Evolutionary conservation across 495 filamentous ascomycete species (phyloP), one percentile per base, ranked within the genome.

Genomic region (Articulospora tetracladia): DNA sequence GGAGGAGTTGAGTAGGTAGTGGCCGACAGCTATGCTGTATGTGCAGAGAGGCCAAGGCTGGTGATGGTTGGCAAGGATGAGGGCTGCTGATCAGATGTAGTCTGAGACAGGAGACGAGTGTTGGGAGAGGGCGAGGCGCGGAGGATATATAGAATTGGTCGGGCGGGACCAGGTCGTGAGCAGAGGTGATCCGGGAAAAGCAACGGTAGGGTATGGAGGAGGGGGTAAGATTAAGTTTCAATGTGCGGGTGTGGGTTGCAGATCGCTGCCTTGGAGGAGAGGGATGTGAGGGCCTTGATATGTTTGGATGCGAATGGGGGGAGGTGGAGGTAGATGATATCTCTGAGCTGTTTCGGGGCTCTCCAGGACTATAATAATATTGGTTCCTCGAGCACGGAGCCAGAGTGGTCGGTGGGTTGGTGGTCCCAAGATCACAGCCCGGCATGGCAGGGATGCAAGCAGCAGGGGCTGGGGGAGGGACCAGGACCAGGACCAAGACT

Each of bases 201-300:
- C 58, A 41, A 50, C 50, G 55, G 22, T 51, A 28, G 39, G 44
- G n/a, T 32, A 50, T 19, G 58, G 24, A 17, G 39, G n/a, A 44
- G 41, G 57, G 26, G 41, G 61, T 67, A 49, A 67, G 60, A 63
- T 63, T 63, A 67, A 56, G 58, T 55, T 7, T 53, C 53, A 61
- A 67, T 58, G 64, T 54, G 39, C 3, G 3, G 49, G 60, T 53
- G 27, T 55, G 60, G 51, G 23, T n/a, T 23, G 62, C 23, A 53
- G 59, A 49, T 59, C 53, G 53, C 19, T 55, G 54, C 46, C 60
- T 57, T 50, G 47, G 23, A 15, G 50, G 46, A 28, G 19, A 28
- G 55, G 24, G 22, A 47, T 46, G 25, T n/a, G 28, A 55, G 8
- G 28, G 19, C 8, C 20, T 23, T 36, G 53, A 36, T 19, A 50